These are phyloP conservation scores for Taphrina confusa DNA, from an alignment of 1,139 yeast species.

Conservation along the genomic window DNA sequence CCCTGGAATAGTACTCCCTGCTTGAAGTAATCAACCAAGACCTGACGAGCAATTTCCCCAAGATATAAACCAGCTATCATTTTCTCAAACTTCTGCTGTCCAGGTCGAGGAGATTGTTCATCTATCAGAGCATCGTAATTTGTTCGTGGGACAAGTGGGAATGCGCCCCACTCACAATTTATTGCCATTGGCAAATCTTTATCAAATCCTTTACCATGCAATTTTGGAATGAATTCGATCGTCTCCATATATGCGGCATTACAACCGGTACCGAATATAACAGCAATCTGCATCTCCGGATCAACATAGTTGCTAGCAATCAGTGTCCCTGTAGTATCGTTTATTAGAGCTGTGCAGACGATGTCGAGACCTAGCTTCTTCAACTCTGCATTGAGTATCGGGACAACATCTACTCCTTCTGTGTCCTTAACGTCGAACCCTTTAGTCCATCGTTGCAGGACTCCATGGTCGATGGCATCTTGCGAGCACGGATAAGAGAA, in stretches of 20 bases:
- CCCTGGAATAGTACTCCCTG: constrained; percentile 66
- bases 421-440: constrained; percentile 93
- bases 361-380: constrained; percentile 67
- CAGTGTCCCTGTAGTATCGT: constrained; percentile 95
- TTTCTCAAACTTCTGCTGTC: constrained; percentile 93
- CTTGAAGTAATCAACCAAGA: constrained; percentile 69
- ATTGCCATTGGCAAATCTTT: constrained; percentile 81
- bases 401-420: constrained; percentile 93
- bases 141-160: constrained; percentile 74
- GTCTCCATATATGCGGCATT: constrained; percentile 87
- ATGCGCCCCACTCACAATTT: constrained; percentile 95
- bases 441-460: constrained; percentile 95
- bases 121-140: constrained; percentile 81
- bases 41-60: constrained; percentile 86
- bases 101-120: constrained; percentile 88
- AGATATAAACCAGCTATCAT: constrained; percentile 96
- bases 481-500: constrained; percentile 89
- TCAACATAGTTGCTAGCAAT: constrained; percentile 95
- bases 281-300: constrained; percentile 85
- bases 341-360: constrained; percentile 84
- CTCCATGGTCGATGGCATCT: constrained; percentile 75
- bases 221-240: constrained; percentile 74
- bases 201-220: constrained; percentile 72
- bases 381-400: constrained; percentile 79
- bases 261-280: constrained; percentile 97